Conservation (phyloP, 768 basidiomycete species). For the Kockovaella imperatae region DNA sequence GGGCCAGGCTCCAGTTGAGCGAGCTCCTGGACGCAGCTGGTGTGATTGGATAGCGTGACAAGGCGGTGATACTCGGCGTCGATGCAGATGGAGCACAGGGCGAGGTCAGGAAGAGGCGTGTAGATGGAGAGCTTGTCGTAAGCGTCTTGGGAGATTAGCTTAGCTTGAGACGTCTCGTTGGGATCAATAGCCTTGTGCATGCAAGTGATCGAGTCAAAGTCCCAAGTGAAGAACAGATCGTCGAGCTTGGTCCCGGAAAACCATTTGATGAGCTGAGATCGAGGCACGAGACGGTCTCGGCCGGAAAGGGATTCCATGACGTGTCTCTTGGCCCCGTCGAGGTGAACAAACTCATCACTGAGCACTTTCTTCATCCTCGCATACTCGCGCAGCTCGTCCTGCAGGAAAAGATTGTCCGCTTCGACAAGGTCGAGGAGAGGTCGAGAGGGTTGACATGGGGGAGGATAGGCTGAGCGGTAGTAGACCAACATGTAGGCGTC, state of each 20-base stretch:
- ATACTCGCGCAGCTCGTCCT: background rate
- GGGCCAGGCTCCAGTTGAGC: no score
- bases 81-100: conserved; percentile 22
- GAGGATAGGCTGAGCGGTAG: no score
- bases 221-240: conserved; percentile 11
- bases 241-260: conserved; percentile 6
- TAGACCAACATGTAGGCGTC: conserved; percentile 97
- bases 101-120: conserved; percentile 2
- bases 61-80: conserved; percentile 6
- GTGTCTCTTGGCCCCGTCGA: conserved; percentile 9
- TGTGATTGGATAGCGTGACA: conserved; percentile 3
- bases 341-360: conserved; percentile 4
- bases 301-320: conserved; percentile 17
- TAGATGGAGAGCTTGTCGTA: conserved; percentile 9
- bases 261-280: conserved; percentile 20
- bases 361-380: conserved; percentile 13
- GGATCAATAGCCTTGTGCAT: conserved; percentile 24
- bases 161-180: conserved; percentile 5
- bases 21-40: no score
- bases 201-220: conserved; percentile 12
- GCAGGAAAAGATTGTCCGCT: conserved; percentile 3
- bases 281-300: conserved; percentile 22
- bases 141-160: conserved; percentile 20
- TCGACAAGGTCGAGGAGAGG: conserved; percentile 4
- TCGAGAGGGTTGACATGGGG: conserved; percentile 11